Evolutionary conservation across 2,329 filamentous ascomycete genomes (phyloP).

Genomic region (Fusarium marasasianum): DNA sequence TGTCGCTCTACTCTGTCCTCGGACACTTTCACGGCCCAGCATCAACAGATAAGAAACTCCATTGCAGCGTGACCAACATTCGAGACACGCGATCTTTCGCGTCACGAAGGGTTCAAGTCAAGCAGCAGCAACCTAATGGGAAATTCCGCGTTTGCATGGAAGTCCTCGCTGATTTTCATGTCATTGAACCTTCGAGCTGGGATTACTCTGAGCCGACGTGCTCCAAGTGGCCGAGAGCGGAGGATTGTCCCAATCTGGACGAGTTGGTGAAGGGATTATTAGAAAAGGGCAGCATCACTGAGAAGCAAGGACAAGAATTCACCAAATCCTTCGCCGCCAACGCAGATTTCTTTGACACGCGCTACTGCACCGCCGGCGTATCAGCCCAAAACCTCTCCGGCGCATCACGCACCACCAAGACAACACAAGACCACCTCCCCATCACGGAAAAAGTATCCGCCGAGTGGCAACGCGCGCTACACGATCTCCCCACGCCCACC

Average conservation of each 20-base stretch:
- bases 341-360: constrained; percentile 47
- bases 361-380: constrained; percentile 52
- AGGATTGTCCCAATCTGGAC: constrained; percentile 35
- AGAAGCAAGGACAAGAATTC: constrained; percentile 36
- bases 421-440: constrained; percentile 45
- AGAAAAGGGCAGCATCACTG: constrained; percentile 38
- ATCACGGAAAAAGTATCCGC: constrained; percentile 50
- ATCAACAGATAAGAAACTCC: constrained; percentile 50
- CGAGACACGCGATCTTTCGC: constrained; percentile 59
- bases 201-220: constrained; percentile 51
- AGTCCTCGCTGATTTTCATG: constrained; percentile 58
- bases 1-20: constrained; percentile 56
- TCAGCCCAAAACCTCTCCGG: constrained; percentile 56
- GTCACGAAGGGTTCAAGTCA: constrained; percentile 57
- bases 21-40: constrained; percentile 60
- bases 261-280: constrained; percentile 25
- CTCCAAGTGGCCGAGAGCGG: constrained; percentile 43
- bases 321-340: constrained; percentile 44
- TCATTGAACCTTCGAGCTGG: constrained; percentile 49
- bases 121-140: constrained; percentile 52
- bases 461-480: constrained; percentile 52
- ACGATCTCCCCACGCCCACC: constrained; percentile 29
- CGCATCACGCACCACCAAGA: constrained; percentile 51
- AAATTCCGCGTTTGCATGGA: constrained; percentile 52
- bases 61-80: constrained; percentile 48